Evolutionary conservation across 257 asterid species (phyloP).

Genomic region (Solanum lycopersicoides): DNA sequence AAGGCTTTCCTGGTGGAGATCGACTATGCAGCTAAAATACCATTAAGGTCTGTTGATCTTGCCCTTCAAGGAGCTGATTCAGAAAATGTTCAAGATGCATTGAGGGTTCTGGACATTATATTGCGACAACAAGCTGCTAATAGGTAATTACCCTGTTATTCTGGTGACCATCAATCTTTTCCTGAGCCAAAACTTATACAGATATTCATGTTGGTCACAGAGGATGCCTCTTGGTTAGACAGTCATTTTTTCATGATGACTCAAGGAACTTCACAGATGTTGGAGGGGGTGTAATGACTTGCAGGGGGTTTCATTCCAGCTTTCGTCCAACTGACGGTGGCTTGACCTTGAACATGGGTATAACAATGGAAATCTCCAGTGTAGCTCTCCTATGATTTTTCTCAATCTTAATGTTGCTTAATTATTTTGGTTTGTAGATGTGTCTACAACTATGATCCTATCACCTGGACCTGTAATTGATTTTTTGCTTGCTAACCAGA

Average conservation of each 20-base stretch:
- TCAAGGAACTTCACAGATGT: conserved; percentile 54
- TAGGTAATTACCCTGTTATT: conserved; percentile 29
- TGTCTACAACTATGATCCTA: conserved; percentile 75
- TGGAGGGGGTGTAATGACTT: conserved; percentile 74
- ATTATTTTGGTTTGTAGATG: conserved; percentile 41
- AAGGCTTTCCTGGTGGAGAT: conserved; percentile 57
- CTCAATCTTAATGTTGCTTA: conserved; percentile 1
- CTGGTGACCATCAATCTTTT: not conserved
- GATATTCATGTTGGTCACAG: conserved; percentile 37
- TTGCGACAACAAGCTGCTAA: conserved; percentile 86
- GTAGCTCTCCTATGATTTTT: conserved; percentile 1
- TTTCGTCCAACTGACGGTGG: conserved; percentile 70
- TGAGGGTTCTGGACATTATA: conserved; percentile 71
- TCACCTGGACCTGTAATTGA: conserved; percentile 83
- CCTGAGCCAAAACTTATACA: conserved; percentile 16
- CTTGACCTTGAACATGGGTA: conserved; percentile 82
- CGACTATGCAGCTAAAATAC: conserved; percentile 60
- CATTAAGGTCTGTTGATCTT: conserved; percentile 42
- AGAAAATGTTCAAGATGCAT: conserved; percentile 50
- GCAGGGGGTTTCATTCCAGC: conserved; percentile 74
- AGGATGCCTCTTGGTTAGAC: conserved; percentile 78
- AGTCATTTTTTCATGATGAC: conserved; percentile 78
- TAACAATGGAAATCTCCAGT: not conserved
- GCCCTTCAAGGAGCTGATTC: conserved; percentile 65
- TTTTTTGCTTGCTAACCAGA: conserved; percentile 77